A percentile compares a stretch with the other conserved stretches of the same genome.
Evolutionary conservation across 169 alveolate species (phyloP).

Genomic region (Eimeria maxima): DNA sequence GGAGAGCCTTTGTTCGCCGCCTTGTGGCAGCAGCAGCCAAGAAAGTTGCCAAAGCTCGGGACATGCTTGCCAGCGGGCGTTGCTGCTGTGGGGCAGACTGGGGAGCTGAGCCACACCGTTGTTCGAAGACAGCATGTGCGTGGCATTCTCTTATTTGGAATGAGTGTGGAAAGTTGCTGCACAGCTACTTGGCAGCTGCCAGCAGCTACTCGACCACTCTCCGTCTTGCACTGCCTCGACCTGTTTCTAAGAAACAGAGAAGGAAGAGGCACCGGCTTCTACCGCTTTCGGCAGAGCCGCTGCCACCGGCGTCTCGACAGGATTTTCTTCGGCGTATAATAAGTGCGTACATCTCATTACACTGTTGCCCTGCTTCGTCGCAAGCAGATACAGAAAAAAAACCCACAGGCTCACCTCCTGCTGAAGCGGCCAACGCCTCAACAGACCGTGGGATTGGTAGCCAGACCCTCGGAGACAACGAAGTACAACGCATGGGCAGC

Average conservation of each 20-base stretch:
- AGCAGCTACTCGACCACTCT: slow-evolving; percentile 37
- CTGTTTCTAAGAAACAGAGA: background rate
- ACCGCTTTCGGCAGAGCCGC: slow-evolving; percentile 38
- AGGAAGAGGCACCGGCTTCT: background rate
- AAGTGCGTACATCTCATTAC: background rate
- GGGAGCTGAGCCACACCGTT: background rate
- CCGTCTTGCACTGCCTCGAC: slow-evolving; percentile 46
- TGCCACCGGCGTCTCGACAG: slow-evolving; percentile 16
- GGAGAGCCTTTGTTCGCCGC: slow-evolving; percentile 26
- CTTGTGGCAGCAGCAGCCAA: slow-evolving; percentile 1
- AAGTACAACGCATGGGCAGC: background rate
- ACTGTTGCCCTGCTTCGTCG: background rate
- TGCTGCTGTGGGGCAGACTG: slow-evolving; percentile 10
- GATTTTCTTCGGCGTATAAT: slow-evolving; percentile 40
- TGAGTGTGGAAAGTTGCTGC: slow-evolving; percentile 25
- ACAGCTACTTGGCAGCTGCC: slow-evolving; percentile 67
- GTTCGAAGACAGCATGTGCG: background rate
- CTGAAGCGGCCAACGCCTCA: background rate
- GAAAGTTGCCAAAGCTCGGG: background rate
- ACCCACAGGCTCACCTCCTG: background rate
- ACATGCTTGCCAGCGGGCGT: background rate
- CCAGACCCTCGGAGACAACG: background rate
- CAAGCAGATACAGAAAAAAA: background rate
- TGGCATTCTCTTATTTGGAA: slow-evolving; percentile 33
- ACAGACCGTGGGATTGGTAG: background rate